Evolutionary conservation across 495 filamentous ascomycete genomes (phyloP).

Genomic region (Penicillium simplicissimum): DNA sequence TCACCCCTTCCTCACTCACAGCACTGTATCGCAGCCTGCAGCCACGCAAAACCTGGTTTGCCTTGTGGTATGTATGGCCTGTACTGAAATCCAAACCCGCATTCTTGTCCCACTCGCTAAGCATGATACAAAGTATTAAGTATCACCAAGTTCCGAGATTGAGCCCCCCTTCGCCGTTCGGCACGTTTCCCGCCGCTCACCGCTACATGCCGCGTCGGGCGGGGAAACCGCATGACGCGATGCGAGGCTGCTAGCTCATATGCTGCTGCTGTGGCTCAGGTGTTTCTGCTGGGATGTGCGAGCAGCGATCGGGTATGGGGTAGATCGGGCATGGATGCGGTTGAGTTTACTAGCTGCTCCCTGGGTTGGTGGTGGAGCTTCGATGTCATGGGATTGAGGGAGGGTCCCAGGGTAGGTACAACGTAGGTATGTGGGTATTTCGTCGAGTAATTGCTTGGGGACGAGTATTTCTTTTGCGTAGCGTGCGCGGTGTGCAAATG

Average conservation of each 20-base stretch:
- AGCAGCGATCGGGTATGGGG: not conserved
- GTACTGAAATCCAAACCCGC: no score
- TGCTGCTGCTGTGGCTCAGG: not conserved
- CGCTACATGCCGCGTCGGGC: conserved; percentile 2
- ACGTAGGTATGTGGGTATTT: no score
- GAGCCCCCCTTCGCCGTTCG: not conserved
- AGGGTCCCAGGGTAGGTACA: not conserved
- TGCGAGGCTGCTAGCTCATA: not conserved
- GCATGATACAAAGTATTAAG: not conserved
- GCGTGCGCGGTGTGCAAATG: not conserved
- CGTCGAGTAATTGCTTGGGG: no score
- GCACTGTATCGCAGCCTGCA: no score
- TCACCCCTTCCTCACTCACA: no score
- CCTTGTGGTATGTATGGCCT: no score
- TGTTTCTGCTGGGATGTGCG: not conserved
- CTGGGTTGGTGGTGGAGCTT: not conserved
- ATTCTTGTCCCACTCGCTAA: not conserved
- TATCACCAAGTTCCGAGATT: not conserved
- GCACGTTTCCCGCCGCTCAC: not conserved
- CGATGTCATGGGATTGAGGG: not conserved
- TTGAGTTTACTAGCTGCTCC: not conserved
- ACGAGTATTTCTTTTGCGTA: not conserved
- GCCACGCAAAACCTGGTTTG: no score
- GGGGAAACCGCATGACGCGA: not conserved
- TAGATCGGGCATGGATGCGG: not conserved